Base-by-base conservation (phyloP, 768 basidiomycete genomes). In the Lactarius vividus region DNA sequence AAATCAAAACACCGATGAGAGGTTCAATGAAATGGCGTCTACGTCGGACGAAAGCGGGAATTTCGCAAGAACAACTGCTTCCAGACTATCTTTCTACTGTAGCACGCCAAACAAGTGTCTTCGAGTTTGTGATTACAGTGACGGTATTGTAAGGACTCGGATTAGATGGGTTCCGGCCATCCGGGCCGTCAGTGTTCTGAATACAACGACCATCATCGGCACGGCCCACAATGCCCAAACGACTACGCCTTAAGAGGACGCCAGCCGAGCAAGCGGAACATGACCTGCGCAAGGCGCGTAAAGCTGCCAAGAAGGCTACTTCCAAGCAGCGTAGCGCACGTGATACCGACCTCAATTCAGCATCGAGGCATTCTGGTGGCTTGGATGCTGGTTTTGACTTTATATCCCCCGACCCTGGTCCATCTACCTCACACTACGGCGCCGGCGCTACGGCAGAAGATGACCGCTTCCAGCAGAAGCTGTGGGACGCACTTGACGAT, bases 401-500 rank as follows among this genome's bases (percentile, higher is more conserved):
- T 33, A 13, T 26, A 4, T 56, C 52, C 56, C 28, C 18, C 18
- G 70, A 71, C 39, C 71, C 74, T 70, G 37, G 82, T 83, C 73
- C 79, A 81, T 67, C 86, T 16, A 52, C 60, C 23, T 29, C 42
- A 13, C 60, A 8, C 18, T n/a, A 29, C 20, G 86, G 26, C 71
- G 78, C 40, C 77, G 85, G 10, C 76, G 74, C 29, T 82, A 82
- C 40, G 64, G 68, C 84, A 35, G 91, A 92, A 66, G 88, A 92
- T 58, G 74, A 79, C 63, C 77, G 77, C 33, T 95, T 92, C 74
- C 79, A 83, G 52, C 87, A 89, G 70, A 93, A 87, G 77, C 80
- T 94, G 79, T 84, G 84, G 70, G 85, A 82, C 54, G 89, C 88
- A 11, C 78, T 89, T 71, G 88, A 81, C 54, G 89, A 92, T 35